Evolutionary conservation across 139 green algal species (phyloP).

Genomic region (Nannochloris sp.): DNA sequence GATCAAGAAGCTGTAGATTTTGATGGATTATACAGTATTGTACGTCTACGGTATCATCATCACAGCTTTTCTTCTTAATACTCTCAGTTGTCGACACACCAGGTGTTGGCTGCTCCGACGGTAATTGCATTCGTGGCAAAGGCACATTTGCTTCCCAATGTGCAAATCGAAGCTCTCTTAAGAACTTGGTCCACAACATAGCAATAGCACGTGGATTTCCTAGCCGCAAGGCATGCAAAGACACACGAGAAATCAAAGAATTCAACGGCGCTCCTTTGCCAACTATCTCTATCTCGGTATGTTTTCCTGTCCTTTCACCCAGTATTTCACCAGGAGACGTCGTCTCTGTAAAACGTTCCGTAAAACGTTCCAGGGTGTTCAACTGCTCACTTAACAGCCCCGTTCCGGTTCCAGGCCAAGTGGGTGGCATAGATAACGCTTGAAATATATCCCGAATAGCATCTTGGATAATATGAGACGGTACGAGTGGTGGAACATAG

Average conservation of each 20-base stretch:
- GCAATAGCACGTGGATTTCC: conserved; percentile 59
- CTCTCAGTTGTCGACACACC: too few relatives aligned
- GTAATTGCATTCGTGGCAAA: conserved; percentile 65
- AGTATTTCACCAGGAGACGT: too few relatives aligned
- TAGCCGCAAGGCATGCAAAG: conserved; percentile 58
- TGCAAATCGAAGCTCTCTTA: conserved; percentile 44
- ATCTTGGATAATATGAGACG: conserved; percentile 33
- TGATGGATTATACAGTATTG: conserved; percentile 70
- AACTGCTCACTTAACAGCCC: neutral
- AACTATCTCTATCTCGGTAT: neutral
- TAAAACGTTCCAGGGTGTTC: neutral
- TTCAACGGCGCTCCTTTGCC: conserved; percentile 19
- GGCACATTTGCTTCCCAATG: conserved; percentile 49
- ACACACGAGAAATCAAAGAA: conserved; percentile 34
- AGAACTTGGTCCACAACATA: conserved; percentile 56
- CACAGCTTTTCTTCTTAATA: neutral
- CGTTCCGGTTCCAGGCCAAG: neutral
- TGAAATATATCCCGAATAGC: conserved; percentile 52
- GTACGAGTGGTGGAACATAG: conserved; percentile 23
- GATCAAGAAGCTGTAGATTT: conserved; percentile 76
- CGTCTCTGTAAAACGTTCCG: too few relatives aligned
- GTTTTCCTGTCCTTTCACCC: neutral
- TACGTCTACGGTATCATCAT: conserved; percentile 20
- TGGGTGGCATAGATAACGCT: neutral
- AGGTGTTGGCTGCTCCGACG: too few relatives aligned